These are phyloP conservation scores for Russula olivacea DNA, from an alignment of 768 basidiomycete genomes.

Conservation along the genomic window DNA sequence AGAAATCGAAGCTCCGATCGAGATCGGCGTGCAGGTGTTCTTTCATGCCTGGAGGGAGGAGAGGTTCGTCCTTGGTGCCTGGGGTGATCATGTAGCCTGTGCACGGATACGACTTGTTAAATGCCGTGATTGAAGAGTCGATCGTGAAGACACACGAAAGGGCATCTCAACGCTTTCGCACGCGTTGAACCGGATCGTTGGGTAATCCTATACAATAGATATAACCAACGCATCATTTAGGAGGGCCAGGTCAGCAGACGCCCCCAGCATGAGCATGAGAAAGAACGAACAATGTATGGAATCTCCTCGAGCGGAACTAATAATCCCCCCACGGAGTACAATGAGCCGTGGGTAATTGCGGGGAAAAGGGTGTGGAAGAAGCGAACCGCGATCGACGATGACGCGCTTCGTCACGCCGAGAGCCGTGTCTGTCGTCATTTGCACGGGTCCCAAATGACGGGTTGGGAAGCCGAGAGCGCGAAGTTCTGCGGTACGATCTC, in stretches of 20 bases:
- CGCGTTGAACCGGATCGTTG: slow-evolving; percentile 81
- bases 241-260: neutral
- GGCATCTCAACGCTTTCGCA: slow-evolving; percentile 98
- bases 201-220: slow-evolving; percentile 55
- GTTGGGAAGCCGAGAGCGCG: slow-evolving; percentile 81
- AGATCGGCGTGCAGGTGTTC: slow-evolving; percentile 80
- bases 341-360: neutral
- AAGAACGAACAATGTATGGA: slow-evolving; percentile 55
- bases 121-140: neutral
- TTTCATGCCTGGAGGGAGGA: slow-evolving; percentile 86
- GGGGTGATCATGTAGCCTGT: slow-evolving; percentile 41
- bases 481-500: slow-evolving; percentile 87
- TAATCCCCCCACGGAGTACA: neutral
- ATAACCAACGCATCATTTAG: neutral
- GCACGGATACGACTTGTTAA: neutral
- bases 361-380: neutral
- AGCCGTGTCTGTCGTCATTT: slow-evolving; percentile 99
- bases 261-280: neutral
- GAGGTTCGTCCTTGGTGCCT: slow-evolving; percentile 49
- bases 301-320: slow-evolving; percentile 64
- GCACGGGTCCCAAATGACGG: slow-evolving; percentile 77
- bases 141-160: slow-evolving; percentile 56
- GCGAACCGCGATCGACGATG: slow-evolving; percentile 61
- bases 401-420: slow-evolving; percentile 85
- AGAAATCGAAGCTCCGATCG: slow-evolving; percentile 81